These are phyloP conservation scores for Solanum hybrid DNA, from an alignment of 305 asterid species.

Conservation along the genomic window DNA sequence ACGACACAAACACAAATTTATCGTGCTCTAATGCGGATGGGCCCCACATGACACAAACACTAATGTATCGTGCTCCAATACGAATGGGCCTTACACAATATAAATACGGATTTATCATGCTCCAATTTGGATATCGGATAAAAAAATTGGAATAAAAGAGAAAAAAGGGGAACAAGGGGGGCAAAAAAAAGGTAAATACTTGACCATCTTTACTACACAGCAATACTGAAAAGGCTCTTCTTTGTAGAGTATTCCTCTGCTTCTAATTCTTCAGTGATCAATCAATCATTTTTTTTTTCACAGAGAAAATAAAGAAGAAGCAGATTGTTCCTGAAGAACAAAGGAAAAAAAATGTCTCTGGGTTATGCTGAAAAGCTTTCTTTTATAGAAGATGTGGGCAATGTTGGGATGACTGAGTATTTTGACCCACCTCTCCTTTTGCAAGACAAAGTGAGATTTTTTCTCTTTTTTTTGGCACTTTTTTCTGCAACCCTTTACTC, in stretches of 20 bases:
- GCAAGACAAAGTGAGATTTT: constrained; percentile 53
- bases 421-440: constrained; percentile 65
- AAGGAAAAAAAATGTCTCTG: constrained; percentile 52
- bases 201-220: not conserved
- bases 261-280: constrained; percentile 7
- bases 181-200: not conserved
- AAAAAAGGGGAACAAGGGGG: not conserved
- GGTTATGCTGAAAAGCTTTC: constrained; percentile 96
- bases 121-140: not conserved
- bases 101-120: not conserved
- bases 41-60: not conserved
- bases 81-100: not conserved
- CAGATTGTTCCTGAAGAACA: not conserved
- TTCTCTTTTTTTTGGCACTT: not conserved
- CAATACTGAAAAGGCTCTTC: not conserved
- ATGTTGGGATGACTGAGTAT: constrained; percentile 87
- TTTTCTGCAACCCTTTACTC: not conserved
- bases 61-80: too few species aligned
- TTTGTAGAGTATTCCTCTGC: not conserved
- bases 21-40: not conserved
- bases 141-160: not conserved
- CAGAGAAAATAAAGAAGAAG: not conserved
- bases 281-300: not conserved
- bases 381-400: constrained; percentile 87
- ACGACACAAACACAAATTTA: not conserved